phyloP scores from a whole-genome alignment of 495 filamentous ascomycete genomes.

The Cenococcum geophilum region DNA sequence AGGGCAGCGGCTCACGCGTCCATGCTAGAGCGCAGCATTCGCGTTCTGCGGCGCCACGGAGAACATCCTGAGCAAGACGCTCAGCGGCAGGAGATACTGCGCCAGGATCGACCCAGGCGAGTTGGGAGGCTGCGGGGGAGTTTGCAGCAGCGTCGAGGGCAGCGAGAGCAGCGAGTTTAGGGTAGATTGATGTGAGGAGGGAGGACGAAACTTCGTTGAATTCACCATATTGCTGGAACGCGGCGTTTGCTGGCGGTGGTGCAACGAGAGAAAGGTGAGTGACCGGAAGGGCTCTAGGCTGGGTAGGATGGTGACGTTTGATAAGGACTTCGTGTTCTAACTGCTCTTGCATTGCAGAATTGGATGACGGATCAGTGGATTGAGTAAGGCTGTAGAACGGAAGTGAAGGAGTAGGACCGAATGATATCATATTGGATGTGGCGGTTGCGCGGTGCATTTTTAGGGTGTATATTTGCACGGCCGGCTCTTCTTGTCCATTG shows the following conservation, averaged over 20 bases:
- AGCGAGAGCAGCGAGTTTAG: slow-evolving; percentile 61
- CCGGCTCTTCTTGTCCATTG: slow-evolving; percentile 47
- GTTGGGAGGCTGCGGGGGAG: slow-evolving; percentile 39
- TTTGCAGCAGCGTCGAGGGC: slow-evolving; percentile 58
- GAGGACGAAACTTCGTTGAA: slow-evolving; percentile 32
- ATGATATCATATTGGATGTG: slow-evolving; percentile 22
- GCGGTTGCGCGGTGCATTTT: slow-evolving; percentile 36
- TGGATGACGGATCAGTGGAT: slow-evolving; percentile 15
- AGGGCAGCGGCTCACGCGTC: slow-evolving; percentile 29
- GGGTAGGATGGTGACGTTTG: slow-evolving; percentile 32
- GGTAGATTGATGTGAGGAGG: slow-evolving; percentile 68
- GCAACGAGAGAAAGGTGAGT: slow-evolving; percentile 28
- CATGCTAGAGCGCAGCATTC: slow-evolving; percentile 69
- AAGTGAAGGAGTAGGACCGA: slow-evolving; percentile 28
- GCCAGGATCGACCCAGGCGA: slow-evolving; percentile 42
- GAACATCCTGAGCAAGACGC: slow-evolving; percentile 48
- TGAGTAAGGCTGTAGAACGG: slow-evolving; percentile 35
- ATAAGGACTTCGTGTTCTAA: slow-evolving; percentile 28
- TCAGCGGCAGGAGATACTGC: slow-evolving; percentile 36
- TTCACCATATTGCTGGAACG: slow-evolving; percentile 28
- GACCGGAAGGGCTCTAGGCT: slow-evolving; percentile 29
- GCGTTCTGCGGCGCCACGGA: slow-evolving; percentile 59
- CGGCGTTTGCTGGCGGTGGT: slow-evolving; percentile 27
- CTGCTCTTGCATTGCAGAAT: not conserved
- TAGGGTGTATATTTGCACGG: slow-evolving; percentile 43